Conservation (phyloP, 2,329 filamentous ascomycete species). For the Ustulina deusta region DNA sequence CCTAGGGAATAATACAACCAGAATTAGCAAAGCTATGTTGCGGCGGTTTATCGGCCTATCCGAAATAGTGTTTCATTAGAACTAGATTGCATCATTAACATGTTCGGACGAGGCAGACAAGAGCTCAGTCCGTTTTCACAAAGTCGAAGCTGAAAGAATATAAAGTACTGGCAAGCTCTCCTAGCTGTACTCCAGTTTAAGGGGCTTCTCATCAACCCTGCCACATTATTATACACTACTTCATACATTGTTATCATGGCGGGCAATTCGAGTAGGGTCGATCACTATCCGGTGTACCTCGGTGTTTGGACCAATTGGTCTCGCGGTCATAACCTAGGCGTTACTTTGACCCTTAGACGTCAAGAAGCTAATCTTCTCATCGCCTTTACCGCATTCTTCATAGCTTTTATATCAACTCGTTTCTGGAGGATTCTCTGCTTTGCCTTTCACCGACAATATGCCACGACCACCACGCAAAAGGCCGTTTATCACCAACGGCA, state of each 20-base stretch:
- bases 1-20: no score
- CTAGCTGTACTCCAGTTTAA: no score
- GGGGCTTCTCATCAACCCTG: no score
- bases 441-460: slow-evolving; percentile 14
- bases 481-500: slow-evolving; percentile 26
- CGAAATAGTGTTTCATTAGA: no score
- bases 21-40: no score
- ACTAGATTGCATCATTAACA: no score
- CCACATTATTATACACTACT: no score
- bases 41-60: no score
- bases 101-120: no score
- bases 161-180: no score
- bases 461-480: not conserved
- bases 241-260: not conserved
- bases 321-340: slow-evolving; percentile 4
- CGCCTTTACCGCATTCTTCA: slow-evolving; percentile 27
- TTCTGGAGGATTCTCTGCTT: slow-evolving; percentile 29
- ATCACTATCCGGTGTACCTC: slow-evolving; percentile 25
- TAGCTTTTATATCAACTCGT: slow-evolving; percentile 16
- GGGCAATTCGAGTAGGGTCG: not conserved
- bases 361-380: slow-evolving; percentile 26
- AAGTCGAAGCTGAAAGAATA: no score
- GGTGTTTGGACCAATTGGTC: slow-evolving; percentile 31
- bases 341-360: slow-evolving; percentile 15
- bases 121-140: no score